Conservation (phyloP, 495 filamentous ascomycete genomes). For the Geopyxis carbonaria region DNA sequence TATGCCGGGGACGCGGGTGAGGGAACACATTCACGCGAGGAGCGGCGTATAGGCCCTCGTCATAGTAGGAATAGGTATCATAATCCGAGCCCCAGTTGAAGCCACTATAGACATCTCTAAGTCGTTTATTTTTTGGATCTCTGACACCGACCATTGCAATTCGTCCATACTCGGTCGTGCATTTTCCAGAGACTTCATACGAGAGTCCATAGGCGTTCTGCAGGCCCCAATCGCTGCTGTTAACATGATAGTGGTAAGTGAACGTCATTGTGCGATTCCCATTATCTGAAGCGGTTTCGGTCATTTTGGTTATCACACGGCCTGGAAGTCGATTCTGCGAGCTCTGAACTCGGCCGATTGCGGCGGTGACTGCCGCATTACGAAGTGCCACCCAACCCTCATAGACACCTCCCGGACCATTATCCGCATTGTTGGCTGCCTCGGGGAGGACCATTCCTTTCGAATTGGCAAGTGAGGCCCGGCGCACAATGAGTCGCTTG, state of each 20-base stretch:
- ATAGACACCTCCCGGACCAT: no score
- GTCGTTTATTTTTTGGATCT: no score
- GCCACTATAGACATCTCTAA: no score
- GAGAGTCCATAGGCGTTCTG: not conserved
- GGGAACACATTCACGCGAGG: not conserved
- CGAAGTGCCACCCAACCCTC: no score
- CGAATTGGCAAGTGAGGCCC: not conserved
- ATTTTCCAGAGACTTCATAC: not conserved
- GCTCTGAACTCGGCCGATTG: no score
- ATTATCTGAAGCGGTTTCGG: not conserved
- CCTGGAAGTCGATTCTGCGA: no score
- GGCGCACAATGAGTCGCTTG: not conserved
- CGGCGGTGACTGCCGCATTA: no score
- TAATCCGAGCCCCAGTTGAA: not conserved
- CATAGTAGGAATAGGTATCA: not conserved
- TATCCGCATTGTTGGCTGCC: no score
- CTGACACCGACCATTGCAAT: no score
- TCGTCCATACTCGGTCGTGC: not conserved
- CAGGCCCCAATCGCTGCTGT: constrained; percentile 2
- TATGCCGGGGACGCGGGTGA: no score
- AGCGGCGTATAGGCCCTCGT: not conserved
- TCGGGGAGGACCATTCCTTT: not conserved
- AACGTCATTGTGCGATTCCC: not conserved
- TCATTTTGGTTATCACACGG: no score
- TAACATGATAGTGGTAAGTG: not conserved